These are phyloP conservation scores for Xylaria sp. DNA, from an alignment of 2,329 filamentous ascomycete genomes.

Conservation along the genomic window DNA sequence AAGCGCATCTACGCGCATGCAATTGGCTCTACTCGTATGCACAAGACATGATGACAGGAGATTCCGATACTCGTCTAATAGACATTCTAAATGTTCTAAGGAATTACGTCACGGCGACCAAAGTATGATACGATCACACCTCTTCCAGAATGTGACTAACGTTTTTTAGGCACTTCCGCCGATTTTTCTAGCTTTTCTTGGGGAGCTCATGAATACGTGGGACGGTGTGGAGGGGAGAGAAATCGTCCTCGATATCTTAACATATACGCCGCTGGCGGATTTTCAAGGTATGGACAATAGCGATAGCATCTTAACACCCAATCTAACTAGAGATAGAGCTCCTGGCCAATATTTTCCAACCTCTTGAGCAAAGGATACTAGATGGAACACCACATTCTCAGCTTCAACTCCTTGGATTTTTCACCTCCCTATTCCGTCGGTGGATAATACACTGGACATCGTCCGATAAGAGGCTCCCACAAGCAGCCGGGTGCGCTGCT, in stretches of 20 bases:
- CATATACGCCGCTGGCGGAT: constrained; percentile 62
- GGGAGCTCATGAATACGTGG: constrained; percentile 68
- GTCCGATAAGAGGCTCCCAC: constrained; percentile 49
- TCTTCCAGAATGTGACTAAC: constrained; percentile 30
- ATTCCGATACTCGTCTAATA: constrained; percentile 60
- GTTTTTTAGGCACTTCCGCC: constrained; percentile 55
- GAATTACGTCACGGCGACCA: constrained; percentile 66
- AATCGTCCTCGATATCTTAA: constrained; percentile 67
- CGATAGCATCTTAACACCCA: background rate
- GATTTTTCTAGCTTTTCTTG: constrained; percentile 61
- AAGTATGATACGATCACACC: constrained; percentile 54
- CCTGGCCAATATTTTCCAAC: constrained; percentile 58
- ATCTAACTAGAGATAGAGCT: constrained; percentile 58
- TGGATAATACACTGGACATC: constrained; percentile 63
- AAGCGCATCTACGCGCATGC: constrained; percentile 62
- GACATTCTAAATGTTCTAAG: constrained; percentile 66
- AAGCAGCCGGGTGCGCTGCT: constrained; percentile 53
- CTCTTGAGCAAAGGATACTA: constrained; percentile 62
- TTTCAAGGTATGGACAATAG: constrained; percentile 62
- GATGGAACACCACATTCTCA: constrained; percentile 64
- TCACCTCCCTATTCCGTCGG: constrained; percentile 71
- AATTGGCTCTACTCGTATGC: constrained; percentile 69
- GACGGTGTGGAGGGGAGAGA: constrained; percentile 66
- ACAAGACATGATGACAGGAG: constrained; percentile 64
- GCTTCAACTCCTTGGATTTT: constrained; percentile 71